Evolutionary conservation across 2,329 filamentous ascomycete genomes (phyloP).

Genomic region (Fusarium virguliforme): DNA sequence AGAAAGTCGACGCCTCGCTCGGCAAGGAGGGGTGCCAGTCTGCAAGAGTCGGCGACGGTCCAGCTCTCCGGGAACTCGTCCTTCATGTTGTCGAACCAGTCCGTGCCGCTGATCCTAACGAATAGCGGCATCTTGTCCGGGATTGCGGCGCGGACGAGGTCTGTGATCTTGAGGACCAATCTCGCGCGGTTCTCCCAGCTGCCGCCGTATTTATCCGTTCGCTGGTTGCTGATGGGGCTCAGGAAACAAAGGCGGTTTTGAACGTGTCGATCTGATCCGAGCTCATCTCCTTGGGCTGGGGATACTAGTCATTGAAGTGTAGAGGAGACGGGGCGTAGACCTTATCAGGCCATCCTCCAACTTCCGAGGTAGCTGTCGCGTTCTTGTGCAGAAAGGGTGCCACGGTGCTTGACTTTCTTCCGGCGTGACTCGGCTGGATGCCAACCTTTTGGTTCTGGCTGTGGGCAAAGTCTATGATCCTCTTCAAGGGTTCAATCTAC

Average conservation of each 20-base stretch:
- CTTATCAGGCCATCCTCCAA: conserved; percentile 15
- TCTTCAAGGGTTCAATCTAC: background rate
- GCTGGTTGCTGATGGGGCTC: conserved; percentile 1
- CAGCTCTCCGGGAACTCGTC: background rate
- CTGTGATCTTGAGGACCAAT: background rate
- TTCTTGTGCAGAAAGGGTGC: conserved; percentile 18
- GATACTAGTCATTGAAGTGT: background rate
- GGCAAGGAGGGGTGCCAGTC: background rate
- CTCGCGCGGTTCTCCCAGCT: background rate
- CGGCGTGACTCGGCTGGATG: conserved; percentile 18
- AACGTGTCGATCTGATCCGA: background rate
- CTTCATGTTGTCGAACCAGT: background rate
- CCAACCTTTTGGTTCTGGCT: conserved; percentile 12
- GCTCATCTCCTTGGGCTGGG: background rate
- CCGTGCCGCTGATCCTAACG: background rate
- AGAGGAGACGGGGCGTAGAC: conserved; percentile 15
- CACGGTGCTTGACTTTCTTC: conserved; percentile 17
- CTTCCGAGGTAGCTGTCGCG: conserved; percentile 13
- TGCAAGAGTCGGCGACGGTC: background rate
- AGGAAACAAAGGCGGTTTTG: background rate
- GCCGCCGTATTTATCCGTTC: background rate
- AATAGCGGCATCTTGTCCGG: background rate
- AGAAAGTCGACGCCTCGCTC: conserved; percentile 78
- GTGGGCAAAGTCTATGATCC: conserved; percentile 17
- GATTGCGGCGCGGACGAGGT: background rate